A percentile compares a stretch with the other conserved stretches of the same genome.
phyloP scores from a whole-genome alignment of 2,329 filamentous ascomycete species.

The Pseudohalonectria lignicola region DNA sequence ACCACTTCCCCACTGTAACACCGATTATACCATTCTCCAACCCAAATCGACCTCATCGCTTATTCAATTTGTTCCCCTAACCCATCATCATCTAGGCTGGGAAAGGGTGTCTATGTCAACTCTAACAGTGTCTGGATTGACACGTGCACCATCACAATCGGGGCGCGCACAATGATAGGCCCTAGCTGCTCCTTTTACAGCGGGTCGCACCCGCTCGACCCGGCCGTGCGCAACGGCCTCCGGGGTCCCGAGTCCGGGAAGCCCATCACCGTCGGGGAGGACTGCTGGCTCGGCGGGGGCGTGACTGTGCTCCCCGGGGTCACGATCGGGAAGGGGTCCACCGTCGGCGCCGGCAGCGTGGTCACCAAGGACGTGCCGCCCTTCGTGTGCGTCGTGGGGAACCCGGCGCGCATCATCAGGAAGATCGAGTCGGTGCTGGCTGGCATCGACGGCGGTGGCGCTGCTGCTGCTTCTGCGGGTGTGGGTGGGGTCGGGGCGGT shows the following conservation, averaged over 20 bases:
- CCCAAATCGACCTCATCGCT: neutral
- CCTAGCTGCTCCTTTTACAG: slow-evolving; percentile 69
- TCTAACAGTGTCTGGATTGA: slow-evolving; percentile 67
- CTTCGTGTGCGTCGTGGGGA: slow-evolving; percentile 53
- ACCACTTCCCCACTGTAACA: neutral
- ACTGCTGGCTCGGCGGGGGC: slow-evolving; percentile 71
- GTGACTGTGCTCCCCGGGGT: slow-evolving; percentile 64
- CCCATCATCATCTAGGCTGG: no score
- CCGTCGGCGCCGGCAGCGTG: slow-evolving; percentile 71
- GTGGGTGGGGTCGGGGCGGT: no score
- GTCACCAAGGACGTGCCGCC: slow-evolving; percentile 68
- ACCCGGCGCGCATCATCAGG: slow-evolving; percentile 50
- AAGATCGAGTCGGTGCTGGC: no score
- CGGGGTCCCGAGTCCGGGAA: slow-evolving; percentile 65
- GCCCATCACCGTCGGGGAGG: slow-evolving; percentile 65
- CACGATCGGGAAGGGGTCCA: slow-evolving; percentile 62
- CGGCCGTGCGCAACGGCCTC: slow-evolving; percentile 60
- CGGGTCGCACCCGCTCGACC: slow-evolving; percentile 69
- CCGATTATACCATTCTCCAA: neutral
- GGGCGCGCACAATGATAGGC: slow-evolving; percentile 65
- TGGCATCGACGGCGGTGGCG: no score
- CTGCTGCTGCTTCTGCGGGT: no score
- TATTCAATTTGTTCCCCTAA: neutral
- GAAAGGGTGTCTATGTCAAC: slow-evolving; percentile 63
- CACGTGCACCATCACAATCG: slow-evolving; percentile 63